A percentile compares a stretch with the other conserved stretches of the same genome.
These are phyloP conservation scores for Colletotrichum musicola DNA, from an alignment of 2,329 filamentous ascomycete species.

Conservation along the genomic window DNA sequence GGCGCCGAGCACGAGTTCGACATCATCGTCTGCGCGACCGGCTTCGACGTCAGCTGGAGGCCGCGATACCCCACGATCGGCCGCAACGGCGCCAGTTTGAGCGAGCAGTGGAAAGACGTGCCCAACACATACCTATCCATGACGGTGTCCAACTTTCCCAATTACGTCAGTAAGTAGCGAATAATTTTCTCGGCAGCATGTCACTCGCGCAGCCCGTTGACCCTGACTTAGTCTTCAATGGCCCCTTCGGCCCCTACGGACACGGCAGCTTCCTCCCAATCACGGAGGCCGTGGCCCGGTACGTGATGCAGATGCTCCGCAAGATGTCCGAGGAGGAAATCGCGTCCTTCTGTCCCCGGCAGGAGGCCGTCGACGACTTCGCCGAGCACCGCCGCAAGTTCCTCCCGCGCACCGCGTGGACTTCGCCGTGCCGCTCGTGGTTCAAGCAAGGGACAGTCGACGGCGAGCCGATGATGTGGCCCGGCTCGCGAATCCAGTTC, in stretches of 20 bases:
- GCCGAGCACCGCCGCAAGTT: constrained; percentile 47
- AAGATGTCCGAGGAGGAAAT: constrained; percentile 46
- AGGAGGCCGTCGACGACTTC: constrained; percentile 47
- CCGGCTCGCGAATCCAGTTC: constrained; percentile 44
- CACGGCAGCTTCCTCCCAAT: constrained; percentile 45
- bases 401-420: constrained; percentile 44
- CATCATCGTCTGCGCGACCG: constrained; percentile 51
- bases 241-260: constrained; percentile 44
- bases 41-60: constrained; percentile 45
- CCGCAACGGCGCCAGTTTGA: constrained; percentile 38
- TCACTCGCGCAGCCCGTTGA: not conserved
- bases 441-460: constrained; percentile 45
- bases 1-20: constrained; percentile 47
- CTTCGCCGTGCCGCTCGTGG: constrained; percentile 44
- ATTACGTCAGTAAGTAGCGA: constrained; percentile 41
- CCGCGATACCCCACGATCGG: constrained; percentile 43
- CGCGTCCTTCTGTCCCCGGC: constrained; percentile 42
- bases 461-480: constrained; percentile 45
- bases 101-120: constrained; percentile 40
- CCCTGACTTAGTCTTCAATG: constrained; percentile 42
- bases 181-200: too few relatives aligned
- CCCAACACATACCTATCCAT: constrained; percentile 44
- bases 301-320: constrained; percentile 48
- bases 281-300: constrained; percentile 43
- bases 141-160: constrained; percentile 43